These are phyloP conservation scores for Eucalyptus victrix DNA, from an alignment of 345 rosid genomes.

Conservation along the genomic window DNA sequence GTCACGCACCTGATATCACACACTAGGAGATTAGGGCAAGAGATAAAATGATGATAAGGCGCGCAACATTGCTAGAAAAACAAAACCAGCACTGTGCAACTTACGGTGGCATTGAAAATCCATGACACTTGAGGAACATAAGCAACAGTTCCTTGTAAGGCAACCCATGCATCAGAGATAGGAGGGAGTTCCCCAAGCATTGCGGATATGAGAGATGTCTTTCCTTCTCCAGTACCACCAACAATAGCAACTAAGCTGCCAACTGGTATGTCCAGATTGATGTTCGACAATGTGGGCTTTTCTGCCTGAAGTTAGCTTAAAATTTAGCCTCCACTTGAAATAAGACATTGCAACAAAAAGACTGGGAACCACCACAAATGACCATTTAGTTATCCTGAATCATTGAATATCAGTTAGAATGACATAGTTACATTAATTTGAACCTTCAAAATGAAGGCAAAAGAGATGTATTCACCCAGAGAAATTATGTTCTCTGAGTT, in stretches of 20 bases:
- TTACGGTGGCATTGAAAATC: slow-evolving; percentile 96
- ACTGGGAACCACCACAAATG: background rate
- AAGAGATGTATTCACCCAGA: background rate
- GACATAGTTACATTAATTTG: background rate
- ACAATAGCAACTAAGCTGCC: slow-evolving; percentile 88
- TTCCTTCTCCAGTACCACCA: slow-evolving; percentile 98
- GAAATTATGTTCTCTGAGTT: background rate
- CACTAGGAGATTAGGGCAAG: background rate
- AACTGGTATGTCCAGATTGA: slow-evolving; percentile 61
- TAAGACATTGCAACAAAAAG: background rate
- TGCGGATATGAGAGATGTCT: slow-evolving; percentile 90
- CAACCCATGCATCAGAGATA: slow-evolving; percentile 28
- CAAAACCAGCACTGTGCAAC: slow-evolving; percentile 1
- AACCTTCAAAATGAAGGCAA: background rate
- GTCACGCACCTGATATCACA: slow-evolving; percentile 51
- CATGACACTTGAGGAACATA: slow-evolving; percentile 97
- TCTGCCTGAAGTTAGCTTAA: slow-evolving; percentile 29
- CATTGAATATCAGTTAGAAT: background rate
- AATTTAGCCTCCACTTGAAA: background rate
- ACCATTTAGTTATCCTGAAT: background rate
- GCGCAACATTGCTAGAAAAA: fast-evolving
- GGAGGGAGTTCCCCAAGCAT: slow-evolving; percentile 89
- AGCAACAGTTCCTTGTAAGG: slow-evolving; percentile 73
- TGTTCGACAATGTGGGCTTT: slow-evolving; percentile 51
- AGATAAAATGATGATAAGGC: background rate